These are phyloP conservation scores for Santalum album DNA, from an alignment of 164 flowering plant genomes.

Conservation along the genomic window DNA sequence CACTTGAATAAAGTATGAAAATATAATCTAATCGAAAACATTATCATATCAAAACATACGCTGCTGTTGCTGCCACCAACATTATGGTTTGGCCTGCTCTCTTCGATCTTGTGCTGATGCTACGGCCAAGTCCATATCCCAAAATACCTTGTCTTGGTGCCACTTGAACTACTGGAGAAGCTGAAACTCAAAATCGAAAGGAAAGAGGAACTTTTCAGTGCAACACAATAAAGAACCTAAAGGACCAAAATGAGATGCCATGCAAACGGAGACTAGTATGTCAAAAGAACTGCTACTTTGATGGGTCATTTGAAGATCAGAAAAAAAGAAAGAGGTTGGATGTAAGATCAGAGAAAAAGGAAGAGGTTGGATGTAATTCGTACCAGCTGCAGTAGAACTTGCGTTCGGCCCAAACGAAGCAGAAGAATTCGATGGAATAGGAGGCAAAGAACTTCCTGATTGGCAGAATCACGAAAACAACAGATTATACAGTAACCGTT, in stretches of 20 bases:
- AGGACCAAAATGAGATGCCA: too few relatives aligned
- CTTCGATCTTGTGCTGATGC: slow-evolving; percentile 7
- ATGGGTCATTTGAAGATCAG: too few relatives aligned
- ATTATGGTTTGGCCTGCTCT: not conserved
- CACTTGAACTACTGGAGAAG: slow-evolving; percentile 26
- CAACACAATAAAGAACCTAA: too few relatives aligned
- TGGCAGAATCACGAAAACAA: slow-evolving; percentile 2
- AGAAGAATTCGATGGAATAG: slow-evolving; percentile 30
- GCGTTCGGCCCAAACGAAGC: slow-evolving; percentile 25
- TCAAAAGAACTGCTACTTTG: too few relatives aligned
- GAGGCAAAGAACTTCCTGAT: slow-evolving; percentile 18
- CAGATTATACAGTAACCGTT: not conserved
- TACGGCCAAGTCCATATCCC: slow-evolving; percentile 17
- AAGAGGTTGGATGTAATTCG: not conserved
- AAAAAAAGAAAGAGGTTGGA: too few relatives aligned
- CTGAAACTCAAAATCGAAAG: slow-evolving; percentile 23
- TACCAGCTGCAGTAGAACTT: slow-evolving; percentile 38
- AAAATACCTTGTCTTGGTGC: slow-evolving; percentile 25
- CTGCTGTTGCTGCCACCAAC: not conserved
- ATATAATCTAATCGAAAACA: not conserved
- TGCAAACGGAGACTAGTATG: too few relatives aligned
- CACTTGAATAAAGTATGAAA: not conserved
- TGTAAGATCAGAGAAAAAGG: too few relatives aligned
- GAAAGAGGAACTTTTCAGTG: too few relatives aligned
- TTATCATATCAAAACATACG: not conserved